Percentiles rank a stretch among this genome's conserved stretches.
Evolutionary conservation across 225 moss, liverwort and hornwort genomes (phyloP).

Genomic region (Pseudoscleropodium purum): DNA sequence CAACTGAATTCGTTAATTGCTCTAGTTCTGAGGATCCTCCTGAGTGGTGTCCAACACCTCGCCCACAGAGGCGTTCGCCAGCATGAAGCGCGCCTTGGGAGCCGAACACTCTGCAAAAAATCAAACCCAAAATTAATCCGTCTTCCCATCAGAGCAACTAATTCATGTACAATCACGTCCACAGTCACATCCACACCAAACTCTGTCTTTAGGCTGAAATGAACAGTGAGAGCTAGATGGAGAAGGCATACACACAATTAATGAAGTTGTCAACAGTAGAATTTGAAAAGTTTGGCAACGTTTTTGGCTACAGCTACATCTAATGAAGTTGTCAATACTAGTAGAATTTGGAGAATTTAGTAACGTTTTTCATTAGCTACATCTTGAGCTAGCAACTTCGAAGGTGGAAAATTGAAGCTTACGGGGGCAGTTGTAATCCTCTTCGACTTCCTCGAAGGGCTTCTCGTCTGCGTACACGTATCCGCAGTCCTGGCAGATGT

Average conservation of each 20-base stretch:
- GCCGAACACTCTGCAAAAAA: constrained; percentile 25
- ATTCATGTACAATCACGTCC: too few relatives aligned
- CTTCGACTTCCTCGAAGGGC: constrained; percentile 3
- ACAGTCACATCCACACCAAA: too few relatives aligned
- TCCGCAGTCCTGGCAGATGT: constrained; percentile 58
- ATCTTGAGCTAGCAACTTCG: neutral
- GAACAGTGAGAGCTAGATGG: too few relatives aligned
- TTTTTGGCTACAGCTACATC: too few relatives aligned
- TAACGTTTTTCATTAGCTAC: too few relatives aligned
- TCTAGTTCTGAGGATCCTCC: constrained; percentile 6
- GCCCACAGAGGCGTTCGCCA: constrained; percentile 18
- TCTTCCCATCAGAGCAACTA: neutral
- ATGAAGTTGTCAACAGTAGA: too few relatives aligned
- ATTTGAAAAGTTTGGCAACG: too few relatives aligned
- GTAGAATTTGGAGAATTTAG: too few relatives aligned
- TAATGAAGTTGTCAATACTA: too few relatives aligned
- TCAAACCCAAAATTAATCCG: neutral
- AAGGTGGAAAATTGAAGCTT: neutral
- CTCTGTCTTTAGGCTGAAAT: too few relatives aligned
- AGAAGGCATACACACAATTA: neutral
- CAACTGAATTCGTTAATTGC: neutral
- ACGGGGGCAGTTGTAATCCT: constrained; percentile 28
- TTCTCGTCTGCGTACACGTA: constrained; percentile 37
- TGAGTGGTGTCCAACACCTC: constrained; percentile 23
- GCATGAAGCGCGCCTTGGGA: constrained; percentile 23